Conservation (phyloP, 805 yeast species). For the Spathaspora hagerdaliae region DNA sequence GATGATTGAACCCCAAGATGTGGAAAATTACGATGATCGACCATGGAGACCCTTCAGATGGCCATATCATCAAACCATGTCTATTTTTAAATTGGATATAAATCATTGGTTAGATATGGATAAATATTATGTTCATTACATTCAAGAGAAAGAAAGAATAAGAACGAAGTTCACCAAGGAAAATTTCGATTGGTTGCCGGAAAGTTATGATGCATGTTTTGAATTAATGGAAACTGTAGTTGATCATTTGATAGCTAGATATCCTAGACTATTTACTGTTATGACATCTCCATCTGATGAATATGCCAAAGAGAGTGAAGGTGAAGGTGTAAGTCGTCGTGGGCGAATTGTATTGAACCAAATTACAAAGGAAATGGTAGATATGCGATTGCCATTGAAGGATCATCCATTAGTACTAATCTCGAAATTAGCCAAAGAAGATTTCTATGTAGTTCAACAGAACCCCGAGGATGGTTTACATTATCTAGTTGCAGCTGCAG, state of each 20-base stretch:
- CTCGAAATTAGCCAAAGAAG: slow-evolving; percentile 72
- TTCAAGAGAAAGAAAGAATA: slow-evolving; percentile 58
- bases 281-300: slow-evolving; percentile 6
- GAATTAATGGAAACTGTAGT: slow-evolving; percentile 64
- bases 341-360: slow-evolving; percentile 57
- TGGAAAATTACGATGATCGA: slow-evolving; percentile 61
- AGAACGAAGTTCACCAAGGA: slow-evolving; percentile 55
- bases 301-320: slow-evolving; percentile 17
- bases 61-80: slow-evolving; percentile 81
- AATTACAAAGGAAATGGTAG: slow-evolving; percentile 58
- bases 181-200: slow-evolving; percentile 65
- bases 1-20: slow-evolving; percentile 64
- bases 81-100: slow-evolving; percentile 64
- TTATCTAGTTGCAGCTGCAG: slow-evolving; percentile 69
- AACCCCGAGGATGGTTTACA: slow-evolving; percentile 53
- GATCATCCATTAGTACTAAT: slow-evolving; percentile 62
- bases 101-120: slow-evolving; percentile 82
- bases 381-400: slow-evolving; percentile 55
- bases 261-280: slow-evolving; percentile 58
- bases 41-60: slow-evolving; percentile 81
- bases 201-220: slow-evolving; percentile 53
- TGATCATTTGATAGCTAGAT: slow-evolving; percentile 56
- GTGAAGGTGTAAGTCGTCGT: neutral
- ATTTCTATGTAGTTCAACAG: slow-evolving; percentile 61
- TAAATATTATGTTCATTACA: slow-evolving; percentile 64